Conservation (phyloP, 306 rosid genomes). For the Fagus sylvatica region DNA sequence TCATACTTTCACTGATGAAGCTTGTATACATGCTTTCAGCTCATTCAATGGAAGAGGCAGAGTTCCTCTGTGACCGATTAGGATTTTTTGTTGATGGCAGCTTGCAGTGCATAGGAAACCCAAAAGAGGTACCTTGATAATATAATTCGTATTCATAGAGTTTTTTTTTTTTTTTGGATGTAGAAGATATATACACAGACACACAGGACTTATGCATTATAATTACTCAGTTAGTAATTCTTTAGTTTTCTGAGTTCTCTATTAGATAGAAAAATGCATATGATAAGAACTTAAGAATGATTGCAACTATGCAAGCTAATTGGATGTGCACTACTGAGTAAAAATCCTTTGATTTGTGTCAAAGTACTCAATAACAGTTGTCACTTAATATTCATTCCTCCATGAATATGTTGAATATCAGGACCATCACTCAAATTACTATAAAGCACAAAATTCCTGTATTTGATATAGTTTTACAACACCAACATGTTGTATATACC, state of each 20-base stretch:
- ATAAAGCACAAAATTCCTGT: too few relatives aligned
- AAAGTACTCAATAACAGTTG: too few relatives aligned
- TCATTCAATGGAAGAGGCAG: conserved; percentile 98
- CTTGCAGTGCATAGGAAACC: conserved; percentile 92
- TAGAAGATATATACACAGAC: not conserved
- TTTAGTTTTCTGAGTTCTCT: not conserved
- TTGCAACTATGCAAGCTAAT: not conserved
- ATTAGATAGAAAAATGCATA: not conserved
- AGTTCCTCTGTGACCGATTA: conserved; percentile 77
- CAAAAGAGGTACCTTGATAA: conserved; percentile 62
- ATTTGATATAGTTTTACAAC: too few relatives aligned
- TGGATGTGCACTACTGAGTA: not conserved
- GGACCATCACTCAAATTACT: too few relatives aligned
- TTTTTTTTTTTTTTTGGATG: not conserved
- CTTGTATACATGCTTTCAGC: conserved; percentile 56
- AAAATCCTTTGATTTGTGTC: not conserved
- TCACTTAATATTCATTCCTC: too few relatives aligned
- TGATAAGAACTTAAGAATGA: not conserved
- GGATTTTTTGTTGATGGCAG: conserved; percentile 85
- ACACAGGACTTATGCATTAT: not conserved
- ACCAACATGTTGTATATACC: too few relatives aligned
- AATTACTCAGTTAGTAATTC: too few relatives aligned
- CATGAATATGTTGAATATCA: too few relatives aligned
- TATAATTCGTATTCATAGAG: not conserved
- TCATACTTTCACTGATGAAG: not conserved